These are phyloP conservation scores for Penicillium antarcticum DNA, from an alignment of 495 filamentous ascomycete species.

Conservation along the genomic window DNA sequence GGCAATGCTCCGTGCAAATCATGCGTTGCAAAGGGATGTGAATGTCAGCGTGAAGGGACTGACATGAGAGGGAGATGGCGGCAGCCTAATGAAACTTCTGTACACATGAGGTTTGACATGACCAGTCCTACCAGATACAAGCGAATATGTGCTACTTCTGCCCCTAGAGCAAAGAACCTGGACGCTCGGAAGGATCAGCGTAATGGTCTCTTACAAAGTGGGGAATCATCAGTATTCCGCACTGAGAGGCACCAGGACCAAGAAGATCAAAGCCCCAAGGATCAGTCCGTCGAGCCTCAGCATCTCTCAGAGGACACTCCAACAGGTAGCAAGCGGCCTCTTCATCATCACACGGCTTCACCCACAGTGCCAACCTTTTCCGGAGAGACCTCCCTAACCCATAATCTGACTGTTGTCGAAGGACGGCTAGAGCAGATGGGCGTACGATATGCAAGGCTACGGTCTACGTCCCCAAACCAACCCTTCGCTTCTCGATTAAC, in stretches of 20 bases:
- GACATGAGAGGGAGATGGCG: constrained; percentile 25
- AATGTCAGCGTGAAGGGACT: constrained; percentile 10
- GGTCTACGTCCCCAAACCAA: constrained; percentile 5
- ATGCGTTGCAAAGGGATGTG: constrained; percentile 9
- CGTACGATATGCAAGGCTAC: constrained; percentile 6
- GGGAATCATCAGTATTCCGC: no score
- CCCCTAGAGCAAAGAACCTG: no score
- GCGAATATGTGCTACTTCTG: not conserved
- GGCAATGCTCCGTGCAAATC: constrained; percentile 18
- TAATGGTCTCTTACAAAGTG: no score
- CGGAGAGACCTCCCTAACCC: constrained; percentile 25
- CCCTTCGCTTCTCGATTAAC: constrained; percentile 10
- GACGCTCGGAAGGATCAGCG: no score
- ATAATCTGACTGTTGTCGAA: constrained; percentile 23
- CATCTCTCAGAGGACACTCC: not conserved
- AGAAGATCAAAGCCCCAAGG: no score
- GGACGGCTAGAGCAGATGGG: constrained; percentile 20
- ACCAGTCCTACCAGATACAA: not conserved
- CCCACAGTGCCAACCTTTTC: constrained; percentile 14
- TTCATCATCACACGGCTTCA: not conserved
- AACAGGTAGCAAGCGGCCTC: not conserved
- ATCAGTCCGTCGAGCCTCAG: not conserved
- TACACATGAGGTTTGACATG: not conserved
- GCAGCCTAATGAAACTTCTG: not conserved
- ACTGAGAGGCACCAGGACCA: no score